phyloP scores from a whole-genome alignment of 2,329 filamentous ascomycete genomes.

The Cytospora piceae region DNA sequence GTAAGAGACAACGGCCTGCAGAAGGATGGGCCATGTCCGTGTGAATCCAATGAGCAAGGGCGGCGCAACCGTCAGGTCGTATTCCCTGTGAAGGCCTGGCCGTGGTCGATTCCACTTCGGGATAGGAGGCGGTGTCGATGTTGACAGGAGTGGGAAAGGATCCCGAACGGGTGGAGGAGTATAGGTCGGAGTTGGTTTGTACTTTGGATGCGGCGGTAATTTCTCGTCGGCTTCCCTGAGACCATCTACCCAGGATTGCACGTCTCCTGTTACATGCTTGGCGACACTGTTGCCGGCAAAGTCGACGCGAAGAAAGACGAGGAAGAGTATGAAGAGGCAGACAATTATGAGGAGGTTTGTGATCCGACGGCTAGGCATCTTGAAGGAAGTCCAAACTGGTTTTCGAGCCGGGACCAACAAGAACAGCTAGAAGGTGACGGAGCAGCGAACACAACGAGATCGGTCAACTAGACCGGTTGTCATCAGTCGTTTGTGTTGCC shows the following conservation, averaged over 20 bases:
- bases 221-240: not conserved
- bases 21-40: conserved; percentile 56
- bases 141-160: conserved; percentile 47
- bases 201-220: conserved; percentile 24
- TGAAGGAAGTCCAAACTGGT: conserved; percentile 2
- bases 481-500: not conserved
- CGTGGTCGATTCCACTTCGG: conserved; percentile 49
- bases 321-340: conserved; percentile 14
- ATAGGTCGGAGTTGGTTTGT: conserved; percentile 36
- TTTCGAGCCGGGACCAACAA: no score
- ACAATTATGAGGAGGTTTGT: conserved; percentile 7
- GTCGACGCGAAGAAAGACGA: conserved; percentile 21
- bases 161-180: conserved; percentile 42
- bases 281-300: conserved; percentile 1
- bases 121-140: conserved; percentile 44
- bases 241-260: conserved; percentile 7
- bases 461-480: not conserved
- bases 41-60: conserved; percentile 65
- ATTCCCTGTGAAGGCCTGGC: conserved; percentile 43
- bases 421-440: not conserved
- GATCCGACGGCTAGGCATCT: conserved; percentile 15
- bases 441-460: not conserved
- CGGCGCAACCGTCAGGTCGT: conserved; percentile 45
- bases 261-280: conserved; percentile 14
- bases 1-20: conserved; percentile 60